These are phyloP conservation scores for Mycena leptocephala DNA, from an alignment of 768 basidiomycete genomes.

Conservation along the genomic window DNA sequence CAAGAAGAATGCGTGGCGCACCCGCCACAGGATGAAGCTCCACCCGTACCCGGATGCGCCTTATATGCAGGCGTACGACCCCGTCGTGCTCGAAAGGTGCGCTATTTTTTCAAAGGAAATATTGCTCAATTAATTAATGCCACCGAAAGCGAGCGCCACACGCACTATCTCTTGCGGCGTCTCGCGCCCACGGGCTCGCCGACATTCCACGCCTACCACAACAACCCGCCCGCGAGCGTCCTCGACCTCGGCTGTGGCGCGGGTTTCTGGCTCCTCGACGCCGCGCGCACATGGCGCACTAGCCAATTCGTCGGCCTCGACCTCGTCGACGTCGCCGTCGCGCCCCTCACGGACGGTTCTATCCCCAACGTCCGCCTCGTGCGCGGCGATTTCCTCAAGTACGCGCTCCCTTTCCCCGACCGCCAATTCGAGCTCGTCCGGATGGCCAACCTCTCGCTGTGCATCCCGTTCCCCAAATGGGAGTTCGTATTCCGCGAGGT, in stretches of 20 bases:
- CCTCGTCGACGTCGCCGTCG: slow-evolving; percentile 65
- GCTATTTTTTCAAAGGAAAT: slow-evolving; percentile 40
- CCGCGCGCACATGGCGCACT: slow-evolving; percentile 74
- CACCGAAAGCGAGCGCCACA: slow-evolving; percentile 71
- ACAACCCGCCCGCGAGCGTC: slow-evolving; percentile 66
- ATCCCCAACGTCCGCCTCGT: slow-evolving; percentile 61
- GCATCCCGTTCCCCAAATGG: slow-evolving; percentile 77
- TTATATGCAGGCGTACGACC: slow-evolving; percentile 81
- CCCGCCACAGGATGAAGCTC: slow-evolving; percentile 63
- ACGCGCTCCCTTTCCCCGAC: slow-evolving; percentile 74
- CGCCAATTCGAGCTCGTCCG: slow-evolving; percentile 81
- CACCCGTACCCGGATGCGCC: slow-evolving; percentile 72
- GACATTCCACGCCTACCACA: slow-evolving; percentile 70
- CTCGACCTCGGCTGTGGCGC: slow-evolving; percentile 86
- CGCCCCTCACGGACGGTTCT: slow-evolving; percentile 47
- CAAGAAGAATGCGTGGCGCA: slow-evolving; percentile 57
- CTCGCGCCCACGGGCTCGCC: slow-evolving; percentile 70
- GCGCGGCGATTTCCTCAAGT: slow-evolving; percentile 75
- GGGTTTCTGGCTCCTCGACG: slow-evolving; percentile 78
- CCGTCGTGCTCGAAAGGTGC: slow-evolving; percentile 72
- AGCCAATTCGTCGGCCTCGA: slow-evolving; percentile 79
- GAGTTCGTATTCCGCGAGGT: slow-evolving; percentile 71
- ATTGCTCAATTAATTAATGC: background rate
- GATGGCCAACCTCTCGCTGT: slow-evolving; percentile 78
- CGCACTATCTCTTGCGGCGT: slow-evolving; percentile 69